Evolutionary conservation across 2,329 filamentous ascomycete species (phyloP).

Genomic region (Diaporthe sp.): DNA sequence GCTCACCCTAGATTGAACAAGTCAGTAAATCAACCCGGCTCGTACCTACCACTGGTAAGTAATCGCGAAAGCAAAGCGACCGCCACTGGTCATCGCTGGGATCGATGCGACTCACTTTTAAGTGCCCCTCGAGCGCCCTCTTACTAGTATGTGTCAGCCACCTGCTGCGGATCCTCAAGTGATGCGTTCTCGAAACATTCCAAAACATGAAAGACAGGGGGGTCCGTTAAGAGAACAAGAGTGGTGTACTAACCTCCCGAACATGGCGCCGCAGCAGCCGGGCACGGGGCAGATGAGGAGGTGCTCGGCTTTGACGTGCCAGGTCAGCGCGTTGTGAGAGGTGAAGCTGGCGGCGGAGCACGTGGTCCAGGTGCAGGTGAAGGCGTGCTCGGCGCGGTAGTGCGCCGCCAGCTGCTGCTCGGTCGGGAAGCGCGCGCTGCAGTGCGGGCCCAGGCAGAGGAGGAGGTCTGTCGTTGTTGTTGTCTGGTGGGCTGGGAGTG

Average conservation of each 20-base stretch:
- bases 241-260: too few species aligned
- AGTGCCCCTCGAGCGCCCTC: conserved; percentile 50
- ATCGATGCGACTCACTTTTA: conserved; percentile 38
- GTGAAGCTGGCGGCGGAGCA: conserved; percentile 50
- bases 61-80: not conserved
- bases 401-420: conserved; percentile 33
- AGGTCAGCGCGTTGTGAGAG: conserved; percentile 50
- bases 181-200: too few species aligned
- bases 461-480: conserved; percentile 9
- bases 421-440: conserved; percentile 27
- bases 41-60: too few species aligned
- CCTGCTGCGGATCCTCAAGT: too few species aligned
- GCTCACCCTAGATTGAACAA: not conserved
- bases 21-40: not conserved
- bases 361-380: conserved; percentile 53
- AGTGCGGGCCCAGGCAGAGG: conserved; percentile 29
- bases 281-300: conserved; percentile 53
- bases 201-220: too few species aligned
- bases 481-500: not conserved
- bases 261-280: conserved; percentile 50
- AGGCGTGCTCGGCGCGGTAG: conserved; percentile 42
- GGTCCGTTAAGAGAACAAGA: too few species aligned
- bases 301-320: conserved; percentile 57
- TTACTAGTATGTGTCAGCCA: too few species aligned
- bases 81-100: too few species aligned